Base-by-base conservation (phyloP, 495 filamentous ascomycete species). In the Neurospora sp. region DNA sequence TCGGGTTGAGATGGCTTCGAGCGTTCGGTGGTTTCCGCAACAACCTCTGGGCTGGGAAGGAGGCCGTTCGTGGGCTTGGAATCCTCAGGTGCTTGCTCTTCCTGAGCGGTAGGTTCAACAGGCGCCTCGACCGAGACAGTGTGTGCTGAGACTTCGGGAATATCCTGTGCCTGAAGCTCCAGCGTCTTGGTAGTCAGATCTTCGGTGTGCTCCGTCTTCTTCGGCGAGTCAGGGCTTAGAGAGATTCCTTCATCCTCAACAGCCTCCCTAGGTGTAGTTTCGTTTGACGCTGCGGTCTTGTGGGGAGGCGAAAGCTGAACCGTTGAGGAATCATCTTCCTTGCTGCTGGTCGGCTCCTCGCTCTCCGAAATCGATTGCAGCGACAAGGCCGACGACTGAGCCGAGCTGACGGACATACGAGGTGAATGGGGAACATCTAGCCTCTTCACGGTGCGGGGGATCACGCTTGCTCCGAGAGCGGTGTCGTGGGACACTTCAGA, bases 351-450 rank as follows among this genome's bases (percentile, higher is more conserved):
- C 70, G 61, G 42, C 65, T 78, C 74, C 3, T 75, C 77, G 14
- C 68, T 73, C 69, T 80, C 78, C 12, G 74, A 76, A 39, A 81
- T 81, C 14, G 78, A 74, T 35, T 81, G 78, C 39, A 81, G 75
- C 0, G 79, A 79, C 7, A 73, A 42, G 20, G 69, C 70, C 22
- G 77, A 73, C 16, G 76, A 70, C 40, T 73, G 74, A 27, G 70
- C 39, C 12, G 78, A 79, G 65, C 70, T 72, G 37, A 73, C 53
- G n/a, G 79, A 78, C 12, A 72, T 69, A 27, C 71, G 74, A 5
- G 78, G 69, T 1, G 73, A 73, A 69, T 53, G 70, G 8, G 76
- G 72, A 3, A 76, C 70, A 17, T 71, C 71, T 17, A 79, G 53
- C 35, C 72, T 76, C 40, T 71, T 73, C 0, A 45, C 45, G 1